These are phyloP conservation scores for Cercospora sesami DNA, from an alignment of 2,329 filamentous ascomycete species.

Conservation along the genomic window DNA sequence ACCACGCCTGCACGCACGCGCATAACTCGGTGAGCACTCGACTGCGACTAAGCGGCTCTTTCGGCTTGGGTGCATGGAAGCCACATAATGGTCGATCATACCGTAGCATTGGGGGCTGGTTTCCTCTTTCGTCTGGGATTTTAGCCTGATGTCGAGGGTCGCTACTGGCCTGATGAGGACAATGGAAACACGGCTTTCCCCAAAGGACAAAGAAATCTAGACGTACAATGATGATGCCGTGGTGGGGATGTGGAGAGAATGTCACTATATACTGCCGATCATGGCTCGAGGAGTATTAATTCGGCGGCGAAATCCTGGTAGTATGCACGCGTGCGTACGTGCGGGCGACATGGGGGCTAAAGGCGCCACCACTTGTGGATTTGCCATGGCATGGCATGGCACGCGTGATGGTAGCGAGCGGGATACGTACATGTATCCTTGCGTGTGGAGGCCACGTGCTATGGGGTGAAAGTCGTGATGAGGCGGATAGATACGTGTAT, in stretches of 20 bases:
- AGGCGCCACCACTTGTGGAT: neutral
- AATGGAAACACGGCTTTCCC: neutral
- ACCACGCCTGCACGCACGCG: neutral
- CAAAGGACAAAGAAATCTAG: too few species aligned
- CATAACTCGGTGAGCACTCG: neutral
- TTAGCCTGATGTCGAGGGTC: neutral
- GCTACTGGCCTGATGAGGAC: neutral
- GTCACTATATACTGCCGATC: neutral
- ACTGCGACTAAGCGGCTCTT: neutral
- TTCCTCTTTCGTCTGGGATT: neutral
- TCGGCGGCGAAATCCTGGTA: neutral
- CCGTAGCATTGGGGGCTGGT: neutral
- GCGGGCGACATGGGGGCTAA: neutral
- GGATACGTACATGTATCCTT: neutral
- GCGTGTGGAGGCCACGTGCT: constrained; percentile 1
- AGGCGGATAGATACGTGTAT: constrained; percentile 24
- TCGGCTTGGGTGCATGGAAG: neutral
- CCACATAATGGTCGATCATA: neutral
- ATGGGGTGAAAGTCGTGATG: neutral
- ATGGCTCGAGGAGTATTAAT: neutral
- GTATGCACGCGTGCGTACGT: too few species aligned
- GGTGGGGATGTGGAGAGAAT: neutral
- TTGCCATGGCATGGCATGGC: neutral
- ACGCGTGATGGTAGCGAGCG: neutral
- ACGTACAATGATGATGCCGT: neutral